phyloP scores from a whole-genome alignment of 257 asterid species.

The Primulina huaijiensis region DNA sequence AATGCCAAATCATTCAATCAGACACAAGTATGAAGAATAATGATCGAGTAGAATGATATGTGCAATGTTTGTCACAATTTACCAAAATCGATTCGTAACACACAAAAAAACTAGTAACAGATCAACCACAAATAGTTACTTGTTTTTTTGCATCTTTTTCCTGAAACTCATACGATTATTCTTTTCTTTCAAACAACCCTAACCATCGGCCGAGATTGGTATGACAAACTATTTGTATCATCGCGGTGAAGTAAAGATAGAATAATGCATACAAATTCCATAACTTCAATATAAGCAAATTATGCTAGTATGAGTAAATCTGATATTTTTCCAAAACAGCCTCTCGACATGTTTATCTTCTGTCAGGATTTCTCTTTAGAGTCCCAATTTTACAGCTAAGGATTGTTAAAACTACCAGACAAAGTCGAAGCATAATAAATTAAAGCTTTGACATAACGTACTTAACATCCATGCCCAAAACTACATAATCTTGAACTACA shows the following conservation, averaged over 20 bases:
- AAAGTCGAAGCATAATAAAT: no score
- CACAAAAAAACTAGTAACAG: neutral
- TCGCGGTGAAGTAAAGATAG: neutral
- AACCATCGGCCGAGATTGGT: neutral
- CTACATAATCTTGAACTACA: no score
- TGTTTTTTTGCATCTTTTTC: neutral
- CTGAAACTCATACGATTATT: neutral
- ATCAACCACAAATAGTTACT: neutral
- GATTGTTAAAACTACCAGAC: conserved; percentile 16
- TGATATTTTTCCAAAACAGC: neutral
- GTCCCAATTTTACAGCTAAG: conserved; percentile 3
- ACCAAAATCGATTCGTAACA: neutral
- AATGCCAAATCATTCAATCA: no score
- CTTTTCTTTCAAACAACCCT: neutral
- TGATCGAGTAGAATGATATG: neutral
- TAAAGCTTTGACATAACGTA: no score
- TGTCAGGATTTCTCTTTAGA: neutral
- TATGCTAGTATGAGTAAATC: neutral
- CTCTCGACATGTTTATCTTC: neutral
- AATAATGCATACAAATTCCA: neutral
- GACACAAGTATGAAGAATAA: no score
- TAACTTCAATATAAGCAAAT: neutral
- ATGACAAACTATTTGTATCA: neutral
- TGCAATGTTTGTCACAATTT: neutral
- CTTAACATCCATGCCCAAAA: no score